Evolutionary conservation across 257 asterid species (phyloP).

Genomic region (Ilex asprella): DNA sequence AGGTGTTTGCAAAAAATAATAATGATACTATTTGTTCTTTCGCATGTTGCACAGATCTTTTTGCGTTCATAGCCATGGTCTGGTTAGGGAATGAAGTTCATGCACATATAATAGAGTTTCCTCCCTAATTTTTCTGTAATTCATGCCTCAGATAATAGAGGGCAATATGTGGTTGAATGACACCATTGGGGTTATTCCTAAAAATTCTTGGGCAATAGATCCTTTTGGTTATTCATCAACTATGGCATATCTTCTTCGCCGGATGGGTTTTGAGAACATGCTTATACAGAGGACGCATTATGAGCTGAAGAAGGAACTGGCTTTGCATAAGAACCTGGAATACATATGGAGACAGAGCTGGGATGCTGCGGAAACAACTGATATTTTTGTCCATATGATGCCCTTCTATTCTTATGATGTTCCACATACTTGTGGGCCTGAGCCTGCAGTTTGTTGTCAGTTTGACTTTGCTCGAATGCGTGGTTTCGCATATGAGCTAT

Average conservation of each 20-base stretch:
- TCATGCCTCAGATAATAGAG: slow-evolving; percentile 62
- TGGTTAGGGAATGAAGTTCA: too few relatives aligned
- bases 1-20: too few relatives aligned
- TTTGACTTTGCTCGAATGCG: slow-evolving; percentile 95
- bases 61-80: not conserved
- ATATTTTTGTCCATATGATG: slow-evolving; percentile 99
- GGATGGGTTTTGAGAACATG: slow-evolving; percentile 99
- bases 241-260: slow-evolving; percentile 96
- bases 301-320: slow-evolving; percentile 91
- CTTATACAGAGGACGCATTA: slow-evolving; percentile 98
- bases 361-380: slow-evolving; percentile 95
- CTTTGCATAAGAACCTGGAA: slow-evolving; percentile 73
- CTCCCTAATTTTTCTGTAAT: slow-evolving; percentile 18
- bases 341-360: slow-evolving; percentile 95
- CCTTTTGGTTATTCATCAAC: slow-evolving; percentile 99
- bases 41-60: not conserved
- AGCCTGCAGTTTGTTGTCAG: slow-evolving; percentile 98
- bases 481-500: slow-evolving; percentile 78
- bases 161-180: slow-evolving; percentile 98
- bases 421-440: slow-evolving; percentile 99
- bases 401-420: slow-evolving; percentile 95
- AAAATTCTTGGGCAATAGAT: slow-evolving; percentile 91
- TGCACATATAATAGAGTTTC: not conserved
- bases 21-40: too few relatives aligned
- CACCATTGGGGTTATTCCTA: slow-evolving; percentile 88